These are phyloP conservation scores for Coccomyxa sp. DNA, from an alignment of 139 green algal genomes.

Conservation along the genomic window DNA sequence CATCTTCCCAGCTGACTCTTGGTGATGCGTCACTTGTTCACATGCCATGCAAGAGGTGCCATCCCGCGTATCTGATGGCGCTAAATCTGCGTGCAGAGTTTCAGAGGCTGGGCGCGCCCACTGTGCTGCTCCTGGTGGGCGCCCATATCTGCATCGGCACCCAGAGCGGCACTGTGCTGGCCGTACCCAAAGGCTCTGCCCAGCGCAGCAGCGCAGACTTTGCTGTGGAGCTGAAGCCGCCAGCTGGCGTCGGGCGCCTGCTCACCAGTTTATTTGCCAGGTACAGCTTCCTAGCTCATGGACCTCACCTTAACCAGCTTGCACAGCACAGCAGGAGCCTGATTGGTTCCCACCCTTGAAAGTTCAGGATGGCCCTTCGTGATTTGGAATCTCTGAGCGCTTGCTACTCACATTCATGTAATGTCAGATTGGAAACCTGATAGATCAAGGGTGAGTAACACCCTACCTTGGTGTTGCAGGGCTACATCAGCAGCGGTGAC, in stretches of 20 bases:
- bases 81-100: background rate
- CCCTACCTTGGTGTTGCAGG: background rate
- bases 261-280: constrained; percentile 4
- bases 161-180: background rate
- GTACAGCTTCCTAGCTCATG: background rate
- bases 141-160: background rate
- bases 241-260: background rate
- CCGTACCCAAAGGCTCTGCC: background rate
- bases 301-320: too few relatives aligned
- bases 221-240: background rate
- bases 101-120: background rate
- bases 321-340: too few relatives aligned
- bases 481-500: background rate
- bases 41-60: too few relatives aligned
- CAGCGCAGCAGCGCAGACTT: background rate
- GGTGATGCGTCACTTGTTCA: background rate
- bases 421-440: too few relatives aligned
- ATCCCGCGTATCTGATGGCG: too few relatives aligned
- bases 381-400: too few relatives aligned
- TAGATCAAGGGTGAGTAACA: too few relatives aligned
- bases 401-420: too few relatives aligned
- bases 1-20: background rate
- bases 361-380: too few relatives aligned
- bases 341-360: too few relatives aligned
- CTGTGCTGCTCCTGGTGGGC: background rate